Conservation (phyloP, 768 basidiomycete species). For the Psilocybe cyanescens region DNA sequence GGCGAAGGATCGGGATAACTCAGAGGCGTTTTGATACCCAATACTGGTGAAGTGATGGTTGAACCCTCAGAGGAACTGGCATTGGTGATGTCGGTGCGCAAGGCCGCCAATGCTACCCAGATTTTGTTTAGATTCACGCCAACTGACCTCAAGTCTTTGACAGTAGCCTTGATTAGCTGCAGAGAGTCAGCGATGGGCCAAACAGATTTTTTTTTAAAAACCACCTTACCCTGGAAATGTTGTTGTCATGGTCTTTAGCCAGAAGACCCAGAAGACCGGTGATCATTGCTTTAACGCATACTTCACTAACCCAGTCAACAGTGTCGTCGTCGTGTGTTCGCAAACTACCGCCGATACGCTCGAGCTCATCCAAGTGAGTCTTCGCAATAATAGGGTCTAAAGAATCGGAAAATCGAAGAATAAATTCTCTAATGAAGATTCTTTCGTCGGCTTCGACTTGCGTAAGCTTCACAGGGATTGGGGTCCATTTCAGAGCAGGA, state of each 20-base stretch:
- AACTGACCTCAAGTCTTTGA: constrained; percentile 54
- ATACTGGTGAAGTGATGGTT: constrained; percentile 11
- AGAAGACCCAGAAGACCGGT: constrained; percentile 62
- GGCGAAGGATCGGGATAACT: constrained; percentile 63
- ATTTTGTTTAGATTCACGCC: constrained; percentile 65
- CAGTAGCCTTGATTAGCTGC: constrained; percentile 46
- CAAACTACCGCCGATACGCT: constrained; percentile 48
- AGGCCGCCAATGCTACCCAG: constrained; percentile 55
- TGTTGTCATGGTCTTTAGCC: constrained; percentile 42
- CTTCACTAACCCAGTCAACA: constrained; percentile 66
- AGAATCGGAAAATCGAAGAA: constrained; percentile 60
- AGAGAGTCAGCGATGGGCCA: constrained; percentile 1
- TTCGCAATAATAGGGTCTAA: constrained; percentile 48
- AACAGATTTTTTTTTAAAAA: neutral
- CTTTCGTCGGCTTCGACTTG: constrained; percentile 58
- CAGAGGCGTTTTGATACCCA: constrained; percentile 22
- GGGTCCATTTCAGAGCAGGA: constrained; percentile 58
- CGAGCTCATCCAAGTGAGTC: constrained; percentile 64
- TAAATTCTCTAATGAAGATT: constrained; percentile 76
- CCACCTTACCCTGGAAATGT: constrained; percentile 38
- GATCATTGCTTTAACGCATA: constrained; percentile 66
- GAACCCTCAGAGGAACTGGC: constrained; percentile 2
- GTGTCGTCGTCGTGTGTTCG: constrained; percentile 38
- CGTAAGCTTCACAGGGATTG: constrained; percentile 45
- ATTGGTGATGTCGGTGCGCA: constrained; percentile 41